Base-by-base conservation (phyloP, 176 grass and related monocot genomes). In the Raddia distichophylla region DNA sequence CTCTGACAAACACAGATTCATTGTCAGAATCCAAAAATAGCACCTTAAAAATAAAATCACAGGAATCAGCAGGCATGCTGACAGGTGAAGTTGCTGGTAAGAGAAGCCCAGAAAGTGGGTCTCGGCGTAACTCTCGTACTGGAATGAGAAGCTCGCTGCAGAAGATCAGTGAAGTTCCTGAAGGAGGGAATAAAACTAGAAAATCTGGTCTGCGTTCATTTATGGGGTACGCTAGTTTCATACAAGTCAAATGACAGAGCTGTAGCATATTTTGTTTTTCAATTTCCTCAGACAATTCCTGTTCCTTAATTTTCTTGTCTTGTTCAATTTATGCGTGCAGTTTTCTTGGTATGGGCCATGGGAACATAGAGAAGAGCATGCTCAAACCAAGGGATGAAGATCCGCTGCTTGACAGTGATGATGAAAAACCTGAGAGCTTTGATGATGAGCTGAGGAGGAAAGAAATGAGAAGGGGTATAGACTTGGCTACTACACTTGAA, bases 401-500 rank as follows among this genome's bases (percentile, higher is more conserved):
- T 57, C 66, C 46, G 1, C 67, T 95, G 74, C 59, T 87, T 69
- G 90, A 98, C 67, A 95, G 84, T 69, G 95, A 98, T 57, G 92
- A 94, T 70, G 95, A 95, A 75, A 91, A 82, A 79, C 84, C 84
- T 33, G 88, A 98, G 72, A 95, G 92, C 69, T 93, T 98, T 84
- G 92, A 93, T 76, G 81, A 95, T 70, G 84, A 84, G 12, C 67
- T 84, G 13, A 91, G 92, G 68, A 94, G 77, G 80, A 98, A 91
- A 85, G 92, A 98, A 76, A 98, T 98, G 92, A 98, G 95, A 84
- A 93, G 77, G 91, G 95, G 95, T 61, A 98, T 98, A 67, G 95
- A 98, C 82, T 82, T 98, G 52, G 95, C 95, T 59, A 98, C 95
- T 51, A 95, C 92, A 65, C 95, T 98, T 55, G 95, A 98, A 87